Evolutionary conservation across 2,329 filamentous ascomycete species (phyloP).

Genomic region (Aureobasidium sp.): DNA sequence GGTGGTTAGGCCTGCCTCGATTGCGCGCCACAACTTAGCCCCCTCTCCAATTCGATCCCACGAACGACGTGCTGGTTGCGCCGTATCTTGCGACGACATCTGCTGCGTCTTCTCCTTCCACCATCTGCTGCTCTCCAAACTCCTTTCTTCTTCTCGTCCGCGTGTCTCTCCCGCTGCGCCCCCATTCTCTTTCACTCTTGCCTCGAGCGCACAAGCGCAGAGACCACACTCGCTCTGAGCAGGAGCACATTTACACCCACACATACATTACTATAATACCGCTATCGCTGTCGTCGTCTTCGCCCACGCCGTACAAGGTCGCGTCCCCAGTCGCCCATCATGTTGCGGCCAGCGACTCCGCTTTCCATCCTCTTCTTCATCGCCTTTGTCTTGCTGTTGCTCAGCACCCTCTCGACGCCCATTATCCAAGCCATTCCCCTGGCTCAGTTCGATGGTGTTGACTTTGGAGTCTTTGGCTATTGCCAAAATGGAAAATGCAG

Average conservation of each 20-base stretch:
- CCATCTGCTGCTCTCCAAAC: not conserved
- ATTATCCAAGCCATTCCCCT: slow-evolving; percentile 79
- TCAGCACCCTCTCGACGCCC: slow-evolving; percentile 85
- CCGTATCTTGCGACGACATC: slow-evolving; percentile 1
- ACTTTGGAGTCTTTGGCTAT: slow-evolving; percentile 89
- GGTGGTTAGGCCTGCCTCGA: slow-evolving; percentile 5
- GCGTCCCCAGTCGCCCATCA: slow-evolving; percentile 36
- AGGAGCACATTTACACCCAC: not conserved
- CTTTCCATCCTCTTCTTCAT: slow-evolving; percentile 74
- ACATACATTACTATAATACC: not conserved
- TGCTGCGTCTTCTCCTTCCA: not conserved
- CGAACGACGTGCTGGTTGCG: slow-evolving; percentile 10
- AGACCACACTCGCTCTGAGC: slow-evolving; percentile 7
- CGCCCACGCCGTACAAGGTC: not conserved
- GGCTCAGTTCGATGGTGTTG: slow-evolving; percentile 63
- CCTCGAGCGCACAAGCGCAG: not conserved
- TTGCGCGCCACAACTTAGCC: slow-evolving; percentile 2
- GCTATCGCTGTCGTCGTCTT: not conserved
- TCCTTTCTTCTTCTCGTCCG: not conserved
- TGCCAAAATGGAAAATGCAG: slow-evolving; percentile 62
- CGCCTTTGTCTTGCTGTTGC: slow-evolving; percentile 75
- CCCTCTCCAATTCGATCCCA: slow-evolving; percentile 2
- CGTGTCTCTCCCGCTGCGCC: not conserved
- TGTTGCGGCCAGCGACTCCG: slow-evolving; percentile 88
- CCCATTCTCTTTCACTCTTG: not conserved